Evolutionary conservation across 2,329 filamentous ascomycete species (phyloP).

Genomic region (Penicillium polonicum): DNA sequence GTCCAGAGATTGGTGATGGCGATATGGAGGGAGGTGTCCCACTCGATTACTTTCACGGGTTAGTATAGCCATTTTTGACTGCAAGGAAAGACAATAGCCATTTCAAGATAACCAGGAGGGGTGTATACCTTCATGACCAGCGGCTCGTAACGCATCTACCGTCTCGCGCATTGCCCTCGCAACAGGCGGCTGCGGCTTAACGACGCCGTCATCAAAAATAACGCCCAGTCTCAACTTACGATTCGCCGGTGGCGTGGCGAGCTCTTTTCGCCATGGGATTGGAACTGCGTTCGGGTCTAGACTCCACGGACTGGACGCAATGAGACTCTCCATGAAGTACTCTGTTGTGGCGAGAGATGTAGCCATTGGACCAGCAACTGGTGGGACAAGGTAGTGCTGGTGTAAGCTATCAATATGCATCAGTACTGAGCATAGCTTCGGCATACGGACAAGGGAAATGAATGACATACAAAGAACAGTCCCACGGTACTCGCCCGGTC

Average conservation of each 20-base stretch:
- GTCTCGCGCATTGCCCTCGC: constrained; percentile 51
- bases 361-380: constrained; percentile 29
- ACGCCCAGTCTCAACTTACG: constrained; percentile 60
- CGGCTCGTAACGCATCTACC: constrained; percentile 56
- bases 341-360: constrained; percentile 26
- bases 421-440: not conserved
- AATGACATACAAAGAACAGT: constrained; percentile 22
- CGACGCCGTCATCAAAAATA: constrained; percentile 58
- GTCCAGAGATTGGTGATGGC: constrained; percentile 31
- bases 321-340: constrained; percentile 30
- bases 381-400: constrained; percentile 30
- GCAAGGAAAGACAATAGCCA: not conserved
- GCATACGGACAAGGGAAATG: not conserved
- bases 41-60: constrained; percentile 26
- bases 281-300: constrained; percentile 46
- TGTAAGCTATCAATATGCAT: constrained; percentile 46
- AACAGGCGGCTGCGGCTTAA: constrained; percentile 60
- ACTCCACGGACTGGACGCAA: constrained; percentile 23
- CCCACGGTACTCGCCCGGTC: constrained; percentile 31
- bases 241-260: constrained; percentile 16
- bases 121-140: constrained; percentile 46
- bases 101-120: too few species aligned
- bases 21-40: constrained; percentile 30
- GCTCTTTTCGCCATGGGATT: constrained; percentile 28
- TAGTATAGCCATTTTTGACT: not conserved